Conservation (phyloP, 306 rosid species). For the Hippophae rhamnoides region DNA sequence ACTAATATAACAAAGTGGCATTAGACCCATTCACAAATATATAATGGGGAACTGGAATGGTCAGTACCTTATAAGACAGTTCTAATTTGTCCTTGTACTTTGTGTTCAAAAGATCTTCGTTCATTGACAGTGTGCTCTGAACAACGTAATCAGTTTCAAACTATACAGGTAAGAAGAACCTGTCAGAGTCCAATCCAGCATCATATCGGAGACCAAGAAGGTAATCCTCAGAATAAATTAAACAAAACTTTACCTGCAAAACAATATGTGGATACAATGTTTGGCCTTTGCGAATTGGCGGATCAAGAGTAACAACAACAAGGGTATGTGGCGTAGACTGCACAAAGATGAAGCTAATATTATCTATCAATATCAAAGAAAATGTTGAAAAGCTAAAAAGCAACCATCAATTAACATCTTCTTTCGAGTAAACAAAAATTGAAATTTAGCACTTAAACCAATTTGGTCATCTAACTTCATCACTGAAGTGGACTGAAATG, state of each 20-base stretch:
- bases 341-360: slow-evolving; percentile 16
- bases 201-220: slow-evolving; percentile 2
- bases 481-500: too few species aligned
- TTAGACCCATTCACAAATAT: background rate
- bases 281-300: slow-evolving; percentile 98
- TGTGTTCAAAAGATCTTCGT: slow-evolving; percentile 61
- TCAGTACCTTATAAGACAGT: slow-evolving; percentile 67
- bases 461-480: too few species aligned
- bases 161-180: slow-evolving; percentile 28
- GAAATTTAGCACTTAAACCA: too few species aligned
- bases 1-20: background rate
- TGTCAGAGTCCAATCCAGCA: background rate
- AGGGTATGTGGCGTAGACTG: slow-evolving; percentile 97
- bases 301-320: slow-evolving; percentile 86
- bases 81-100: slow-evolving; percentile 97
- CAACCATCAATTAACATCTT: background rate
- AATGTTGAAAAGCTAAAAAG: background rate
- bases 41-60: background rate
- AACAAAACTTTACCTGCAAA: slow-evolving; percentile 64
- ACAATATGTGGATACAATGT: slow-evolving; percentile 97
- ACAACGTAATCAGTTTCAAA: slow-evolving; percentile 82
- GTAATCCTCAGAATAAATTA: slow-evolving; percentile 8
- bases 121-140: slow-evolving; percentile 53
- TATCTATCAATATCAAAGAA: slow-evolving; percentile 11
- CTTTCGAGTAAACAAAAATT: too few species aligned